These are phyloP conservation scores for Hypoxylon sp. DNA, from an alignment of 2,329 filamentous ascomycete species.

Conservation along the genomic window DNA sequence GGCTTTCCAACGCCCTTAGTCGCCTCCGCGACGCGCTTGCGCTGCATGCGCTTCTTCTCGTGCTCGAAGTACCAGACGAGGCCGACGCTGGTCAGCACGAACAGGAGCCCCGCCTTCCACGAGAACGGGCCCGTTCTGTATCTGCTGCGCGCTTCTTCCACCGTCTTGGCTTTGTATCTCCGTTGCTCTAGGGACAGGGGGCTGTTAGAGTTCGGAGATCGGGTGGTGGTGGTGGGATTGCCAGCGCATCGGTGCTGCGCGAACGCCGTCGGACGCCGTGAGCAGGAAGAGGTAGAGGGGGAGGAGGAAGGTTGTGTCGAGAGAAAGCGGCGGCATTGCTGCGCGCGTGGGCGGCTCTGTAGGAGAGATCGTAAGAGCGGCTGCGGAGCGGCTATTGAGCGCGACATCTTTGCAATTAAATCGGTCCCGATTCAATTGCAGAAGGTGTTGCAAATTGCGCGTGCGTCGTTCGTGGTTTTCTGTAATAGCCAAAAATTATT, in stretches of 20 bases:
- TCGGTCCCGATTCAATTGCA: not conserved
- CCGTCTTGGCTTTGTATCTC: constrained; percentile 64
- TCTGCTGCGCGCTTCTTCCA: constrained; percentile 72
- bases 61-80: constrained; percentile 92
- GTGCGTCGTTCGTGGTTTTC: not conserved
- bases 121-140: constrained; percentile 83
- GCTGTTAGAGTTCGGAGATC: not conserved
- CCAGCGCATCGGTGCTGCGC: constrained; percentile 7
- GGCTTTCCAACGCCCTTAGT: constrained; percentile 93
- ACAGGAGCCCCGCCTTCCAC: constrained; percentile 89
- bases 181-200: constrained; percentile 52
- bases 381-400: constrained; percentile 41
- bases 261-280: constrained; percentile 23
- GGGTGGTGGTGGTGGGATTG: not conserved
- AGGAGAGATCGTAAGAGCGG: constrained; percentile 46
- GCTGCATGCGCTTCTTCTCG: constrained; percentile 92
- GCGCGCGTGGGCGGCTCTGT: constrained; percentile 29
- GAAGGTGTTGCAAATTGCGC: not conserved
- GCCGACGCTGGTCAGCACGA: constrained; percentile 81
- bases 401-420: constrained; percentile 45
- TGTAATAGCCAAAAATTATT: constrained; percentile 32
- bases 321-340: constrained; percentile 45
- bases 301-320: constrained; percentile 38
- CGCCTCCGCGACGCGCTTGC: constrained; percentile 89
- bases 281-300: constrained; percentile 31